These are phyloP conservation scores for Westerdykella ornata DNA, from an alignment of 2,329 filamentous ascomycete genomes.

Conservation along the genomic window DNA sequence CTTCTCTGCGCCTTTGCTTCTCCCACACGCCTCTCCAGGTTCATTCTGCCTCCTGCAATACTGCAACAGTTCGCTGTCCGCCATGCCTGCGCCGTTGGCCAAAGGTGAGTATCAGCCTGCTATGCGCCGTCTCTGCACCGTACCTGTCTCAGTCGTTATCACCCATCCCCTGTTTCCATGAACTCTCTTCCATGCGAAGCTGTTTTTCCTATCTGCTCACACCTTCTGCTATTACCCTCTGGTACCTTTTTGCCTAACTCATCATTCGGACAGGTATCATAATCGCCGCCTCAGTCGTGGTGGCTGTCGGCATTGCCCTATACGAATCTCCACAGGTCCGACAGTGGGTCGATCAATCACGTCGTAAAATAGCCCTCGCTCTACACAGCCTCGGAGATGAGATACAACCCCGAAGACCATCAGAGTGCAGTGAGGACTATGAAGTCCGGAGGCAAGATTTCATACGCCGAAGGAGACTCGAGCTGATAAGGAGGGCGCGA, in stretches of 20 bases:
- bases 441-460: conserved; percentile 31
- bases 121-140: conserved; percentile 11
- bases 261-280: conserved; percentile 49
- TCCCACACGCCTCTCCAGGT: no score
- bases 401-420: conserved; percentile 42
- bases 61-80: no score
- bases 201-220: conserved; percentile 16
- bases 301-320: conserved; percentile 57
- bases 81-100: conserved; percentile 38
- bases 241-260: conserved; percentile 3
- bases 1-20: no score
- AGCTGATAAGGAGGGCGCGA: conserved; percentile 31
- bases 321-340: conserved; percentile 59
- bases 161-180: no score
- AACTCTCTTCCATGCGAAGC: no score
- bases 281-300: conserved; percentile 54
- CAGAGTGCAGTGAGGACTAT: conserved; percentile 29
- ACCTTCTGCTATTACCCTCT: not conserved
- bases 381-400: conserved; percentile 56
- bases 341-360: conserved; percentile 56
- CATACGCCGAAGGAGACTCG: conserved; percentile 29
- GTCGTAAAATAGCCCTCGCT: conserved; percentile 55
- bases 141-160: conserved; percentile 4
- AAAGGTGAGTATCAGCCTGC: conserved; percentile 32
- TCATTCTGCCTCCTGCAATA: no score